Base-by-base conservation (phyloP, 352 stramenopile genomes). In the Phytophthora aleatoria region DNA sequence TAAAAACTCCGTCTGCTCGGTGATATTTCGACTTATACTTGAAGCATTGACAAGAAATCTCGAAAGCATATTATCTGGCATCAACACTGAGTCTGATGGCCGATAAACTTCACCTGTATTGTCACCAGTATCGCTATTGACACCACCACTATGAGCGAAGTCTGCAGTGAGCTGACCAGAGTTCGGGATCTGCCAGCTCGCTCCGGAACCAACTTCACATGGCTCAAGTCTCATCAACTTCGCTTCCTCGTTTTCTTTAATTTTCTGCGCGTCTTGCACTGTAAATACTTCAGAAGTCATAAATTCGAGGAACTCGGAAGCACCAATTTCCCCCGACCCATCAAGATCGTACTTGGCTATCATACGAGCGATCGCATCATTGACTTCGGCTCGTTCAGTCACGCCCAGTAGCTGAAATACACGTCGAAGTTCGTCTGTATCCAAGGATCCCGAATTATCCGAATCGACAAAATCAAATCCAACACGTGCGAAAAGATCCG, bases 291-390 rank as follows among this genome's bases (percentile, higher is more conserved):
- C 75, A 2, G 60, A 70, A 42, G 80, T 88, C 78, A 93, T 89
- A 41, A 91, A 90, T 33, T 91, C 79, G 28, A 93, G 64, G 20
- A 93, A 91, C 30, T 93, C 85, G 35, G 81, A 65, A 43, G 80
- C 75, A 31, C 91, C 85, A 33, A 93, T 89, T 58, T 87, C 84
- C 6, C 85, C 85, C n/a, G 78, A 90, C 16, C 71, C 77, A 53
- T 89, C 77, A 3, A 93, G 41, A 52, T 93, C 85, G 51, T 93
- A 91, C 15, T 76, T 76, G 0, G 73, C 65, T 13, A 91, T 73
- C 79, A 88, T 84, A 3, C 50, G 56, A 13, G 63, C 58, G 11
- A 72, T 62, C 0, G 57, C 43, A 35, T 89, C 77, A 24, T 85
- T 69, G 1, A 71, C 33, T 12, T 84, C 71, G 2, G 24, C 69